Base-by-base conservation (phyloP, 176 grass and related monocot species). In the Oryza longistaminata region DNA sequence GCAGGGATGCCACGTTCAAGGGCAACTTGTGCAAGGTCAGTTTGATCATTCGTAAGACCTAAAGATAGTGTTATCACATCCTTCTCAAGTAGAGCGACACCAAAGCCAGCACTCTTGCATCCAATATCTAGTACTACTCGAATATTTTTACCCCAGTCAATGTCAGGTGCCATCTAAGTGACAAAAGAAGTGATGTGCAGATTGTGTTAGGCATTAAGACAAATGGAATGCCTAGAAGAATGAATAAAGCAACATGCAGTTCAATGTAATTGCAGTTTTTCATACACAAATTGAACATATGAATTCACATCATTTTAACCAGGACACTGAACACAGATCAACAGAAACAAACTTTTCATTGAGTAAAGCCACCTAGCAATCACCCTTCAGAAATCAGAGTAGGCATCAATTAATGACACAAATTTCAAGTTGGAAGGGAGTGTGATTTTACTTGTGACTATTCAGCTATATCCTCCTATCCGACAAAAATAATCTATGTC, bases 121-220 rank as follows among this genome's bases (percentile, higher is more conserved):
- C 93, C 91, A 66, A 98, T 92, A 79, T 98, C 93, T 78, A 98
- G 84, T 68, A 95, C 21, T 79, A 90, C 40, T 12, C 88, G 96
- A 67, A 98, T 98, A 80, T 98, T 98, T 89, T 95, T 98, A 46
- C 96, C 96, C 91, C 91, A 98, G 81, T 98, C 93, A 81, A 98
- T 87, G 82, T 98, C 96, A 44, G 96, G 96, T 88, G 82, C 96
- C 91, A 95, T 90, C 96, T 98, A 75, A 70, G 66, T 85, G 74
- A 85, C 11, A 88, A 89, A 90, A n/a, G 89, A 79, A 82, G 44
- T 74, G 42, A 68, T 14, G 6, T 45, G 34, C 19, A 79, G 26
- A 78, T 85, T 42, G 53, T 9, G 37, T 82, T 74, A 82, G 73
- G 79, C 48, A 88, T 26, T 76, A 82, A 49, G 62, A 71, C 58